These are phyloP conservation scores for Psilocybe cyanescens DNA, from an alignment of 768 basidiomycete species.

Conservation along the genomic window DNA sequence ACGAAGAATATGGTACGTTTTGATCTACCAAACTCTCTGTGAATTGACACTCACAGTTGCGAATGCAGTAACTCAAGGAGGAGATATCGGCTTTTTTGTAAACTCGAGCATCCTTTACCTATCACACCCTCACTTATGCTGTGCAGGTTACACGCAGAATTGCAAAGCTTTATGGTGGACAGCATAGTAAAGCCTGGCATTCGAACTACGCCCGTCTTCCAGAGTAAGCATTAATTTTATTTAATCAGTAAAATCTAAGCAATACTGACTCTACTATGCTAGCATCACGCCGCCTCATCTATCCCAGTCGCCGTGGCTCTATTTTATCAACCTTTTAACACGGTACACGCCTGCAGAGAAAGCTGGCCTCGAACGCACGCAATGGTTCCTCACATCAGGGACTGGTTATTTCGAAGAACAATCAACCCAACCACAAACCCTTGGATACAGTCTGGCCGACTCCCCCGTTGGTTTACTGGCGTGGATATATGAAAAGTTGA, in stretches of 20 bases:
- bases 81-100: constrained; percentile 50
- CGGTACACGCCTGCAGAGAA: constrained; percentile 36
- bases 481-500: constrained; percentile 59
- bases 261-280: too few relatives aligned
- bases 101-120: neutral
- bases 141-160: constrained; percentile 31
- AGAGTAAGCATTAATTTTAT: too few relatives aligned
- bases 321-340: constrained; percentile 28
- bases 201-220: constrained; percentile 35
- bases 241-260: too few relatives aligned
- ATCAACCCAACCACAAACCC: constrained; percentile 51
- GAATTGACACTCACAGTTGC: too few relatives aligned
- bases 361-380: constrained; percentile 31
- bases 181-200: constrained; percentile 54
- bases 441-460: constrained; percentile 59
- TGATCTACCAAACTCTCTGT: too few relatives aligned
- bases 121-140: too few relatives aligned
- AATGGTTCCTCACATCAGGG: constrained; percentile 33
- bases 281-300: too few relatives aligned
- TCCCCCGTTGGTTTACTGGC: constrained; percentile 59
- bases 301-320: neutral
- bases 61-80: constrained; percentile 47
- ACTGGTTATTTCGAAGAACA: constrained; percentile 44
- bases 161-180: constrained; percentile 31
- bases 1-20: constrained; percentile 49